Evolutionary conservation across 352 stramenopile species (phyloP), one percentile per base, ranked within the genome.

Genomic region (Phytophthora syringae): DNA sequence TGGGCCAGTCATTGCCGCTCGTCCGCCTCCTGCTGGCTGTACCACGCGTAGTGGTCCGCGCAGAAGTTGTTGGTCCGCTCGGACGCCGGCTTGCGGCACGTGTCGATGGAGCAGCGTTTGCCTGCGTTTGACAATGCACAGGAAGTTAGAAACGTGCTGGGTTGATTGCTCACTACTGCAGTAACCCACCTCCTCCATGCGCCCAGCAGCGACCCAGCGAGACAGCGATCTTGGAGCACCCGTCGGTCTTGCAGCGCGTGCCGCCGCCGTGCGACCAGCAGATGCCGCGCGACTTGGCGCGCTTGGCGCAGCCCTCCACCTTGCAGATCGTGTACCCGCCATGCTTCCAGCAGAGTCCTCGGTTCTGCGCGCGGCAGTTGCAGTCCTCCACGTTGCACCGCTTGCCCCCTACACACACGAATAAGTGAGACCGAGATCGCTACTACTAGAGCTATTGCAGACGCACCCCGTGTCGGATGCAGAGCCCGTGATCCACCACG

Each of bases 231-330:
- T 81, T 84, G 18, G 67, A 53, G 63, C 78, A 87, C 37, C 64
- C 50, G n/a, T 67, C 42, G 12, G 67, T 44, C 50, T 79, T 80
- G 65, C 76, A 87, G 49, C 66, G 72, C 28, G 79, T 89, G 25
- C 86, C 86, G 5, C 86, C 86, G 39, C 86, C 86, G 53, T 94
- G 86, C 4, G 77, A 85, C 84, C 82, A 93, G 61, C 86, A 94
- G 42, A 89, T 80, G 7, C 86, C 86, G 15, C 82, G 67, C n/a
- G 84, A 88, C 61, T 93, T 92, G 67, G 82, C 83, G 43, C 83
- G 81, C 54, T 82, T 84, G 44, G 48, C 48, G 64, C 76, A 83
- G 32, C 76, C 76, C 12, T 82, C 71, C 20, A 80, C 57, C 16
- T 70, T 85, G 70, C 77, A 85, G 58, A 71, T 72, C 39, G 70